A percentile compares a stretch with the other conserved stretches of the same genome.
These are phyloP conservation scores for Dryas alaskensis DNA, from an alignment of 306 rosid species.

Conservation along the genomic window DNA sequence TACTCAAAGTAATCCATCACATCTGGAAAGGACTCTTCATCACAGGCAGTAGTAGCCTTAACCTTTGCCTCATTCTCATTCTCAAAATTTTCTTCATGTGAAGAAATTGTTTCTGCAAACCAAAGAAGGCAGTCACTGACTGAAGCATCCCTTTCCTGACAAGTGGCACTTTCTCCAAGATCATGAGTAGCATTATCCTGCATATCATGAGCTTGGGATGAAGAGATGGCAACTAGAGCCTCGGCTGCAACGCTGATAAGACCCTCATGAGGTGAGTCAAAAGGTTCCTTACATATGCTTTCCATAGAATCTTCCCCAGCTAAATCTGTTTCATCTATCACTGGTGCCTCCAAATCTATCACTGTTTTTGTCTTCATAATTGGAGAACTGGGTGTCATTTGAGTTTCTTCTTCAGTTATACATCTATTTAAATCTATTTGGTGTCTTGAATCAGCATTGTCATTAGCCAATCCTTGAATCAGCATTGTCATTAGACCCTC, in stretches of 20 bases:
- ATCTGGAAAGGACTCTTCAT: conserved; percentile 31
- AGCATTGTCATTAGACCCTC: conserved; percentile 29
- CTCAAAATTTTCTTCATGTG: conserved; percentile 32
- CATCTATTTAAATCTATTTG: conserved; percentile 74
- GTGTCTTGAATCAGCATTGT: conserved; percentile 32
- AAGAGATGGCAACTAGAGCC: conserved; percentile 65
- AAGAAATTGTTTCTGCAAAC: conserved; percentile 62
- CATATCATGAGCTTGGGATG: conserved; percentile 27
- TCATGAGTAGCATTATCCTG: conserved; percentile 4
- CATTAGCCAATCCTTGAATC: conserved; percentile 29
- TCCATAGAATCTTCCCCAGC: conserved; percentile 36
- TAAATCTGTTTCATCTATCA: conserved; percentile 40
- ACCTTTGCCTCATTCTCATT: conserved; percentile 20
- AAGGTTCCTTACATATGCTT: conserved; percentile 29
- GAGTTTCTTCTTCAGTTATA: conserved; percentile 62
- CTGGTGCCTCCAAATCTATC: conserved; percentile 73
- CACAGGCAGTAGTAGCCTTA: conserved; percentile 2
- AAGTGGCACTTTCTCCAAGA: conserved; percentile 20
- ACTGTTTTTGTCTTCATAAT: conserved; percentile 29
- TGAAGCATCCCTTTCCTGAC: conserved; percentile 35
- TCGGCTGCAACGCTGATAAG: conserved; percentile 60
- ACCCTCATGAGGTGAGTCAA: conserved; percentile 37
- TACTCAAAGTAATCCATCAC: conserved; percentile 62
- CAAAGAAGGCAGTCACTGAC: conserved; percentile 44
- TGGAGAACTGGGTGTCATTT: conserved; percentile 31